Base-by-base conservation (phyloP, 768 basidiomycete genomes). In the Sutorius australiensis region DNA sequence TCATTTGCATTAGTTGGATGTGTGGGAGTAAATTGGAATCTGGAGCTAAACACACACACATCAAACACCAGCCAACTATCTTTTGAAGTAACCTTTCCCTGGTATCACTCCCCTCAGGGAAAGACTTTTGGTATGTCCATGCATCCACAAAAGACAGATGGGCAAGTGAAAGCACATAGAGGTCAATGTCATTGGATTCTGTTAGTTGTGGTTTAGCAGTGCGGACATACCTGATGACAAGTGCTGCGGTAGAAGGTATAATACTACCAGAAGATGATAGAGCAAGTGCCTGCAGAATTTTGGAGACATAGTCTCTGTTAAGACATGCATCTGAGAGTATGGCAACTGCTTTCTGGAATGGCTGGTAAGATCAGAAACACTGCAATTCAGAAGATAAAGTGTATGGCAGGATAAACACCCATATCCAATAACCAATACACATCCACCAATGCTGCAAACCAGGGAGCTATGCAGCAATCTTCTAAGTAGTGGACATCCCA, bases 351-450 rank as follows among this genome's bases (percentile, higher is more conserved):
- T n/a, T n/a, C n/a, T n/a, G n/a, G n/a, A n/a, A n/a, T n/a, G n/a
- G 39, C 4, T n/a, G 27, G 13, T 48, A 5, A 43, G 34, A 51
- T 17, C 30, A 41, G 30, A 28, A 33, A 45, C 14, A 31, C 10
- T 13, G 11, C 3, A 2, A 32, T 32, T 10, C 16, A 6, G 27
- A 27, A 43, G 33, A 37, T 32, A 48, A 45, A 13, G 79, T 86
- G 57, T 67, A 91, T 89, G 43, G 78, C 67, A 46, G 87, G 66
- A 40, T 83, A 73, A n/a, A 77, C 73, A 10, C 86, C 87, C 3
- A 81, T 77, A 69, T 93, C 91, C 54, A 93, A 72, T 66, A 81
- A 72, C 86, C 87, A 93, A 72, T 92, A 92, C 62, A 90, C 90
- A 71, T 89, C 86, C n/a, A 87, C 81, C 43, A 92, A 77, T 5